Conservation (phyloP, 768 basidiomycete species). For the Hypsizygus marmoreus region DNA sequence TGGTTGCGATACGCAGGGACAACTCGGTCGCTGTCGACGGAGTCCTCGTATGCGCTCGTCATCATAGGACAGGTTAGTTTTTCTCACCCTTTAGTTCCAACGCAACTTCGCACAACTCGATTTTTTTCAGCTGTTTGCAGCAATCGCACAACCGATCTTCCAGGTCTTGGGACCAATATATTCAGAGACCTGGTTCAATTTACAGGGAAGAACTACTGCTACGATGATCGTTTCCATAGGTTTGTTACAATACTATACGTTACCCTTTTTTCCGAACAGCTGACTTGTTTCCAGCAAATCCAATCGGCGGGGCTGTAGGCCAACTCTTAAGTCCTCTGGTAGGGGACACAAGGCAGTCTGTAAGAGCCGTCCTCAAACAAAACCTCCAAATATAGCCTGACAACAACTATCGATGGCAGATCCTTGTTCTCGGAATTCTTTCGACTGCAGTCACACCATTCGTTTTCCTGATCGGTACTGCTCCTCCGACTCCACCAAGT, state of each 20-base stretch:
- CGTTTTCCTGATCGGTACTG: slow-evolving; percentile 56
- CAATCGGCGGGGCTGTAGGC: slow-evolving; percentile 71
- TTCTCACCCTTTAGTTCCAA: background rate
- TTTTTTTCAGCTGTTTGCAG: slow-evolving; percentile 53
- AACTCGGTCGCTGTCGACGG: slow-evolving; percentile 47
- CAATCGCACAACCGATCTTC: slow-evolving; percentile 69
- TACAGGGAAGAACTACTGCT: slow-evolving; percentile 75
- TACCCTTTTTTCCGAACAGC: too few species aligned
- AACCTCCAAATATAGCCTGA: background rate
- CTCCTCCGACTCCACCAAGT: slow-evolving; percentile 84
- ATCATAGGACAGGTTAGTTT: slow-evolving; percentile 68
- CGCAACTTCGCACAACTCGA: background rate
- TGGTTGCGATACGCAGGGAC: slow-evolving; percentile 84
- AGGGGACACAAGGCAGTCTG: slow-evolving; percentile 56
- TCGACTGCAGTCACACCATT: slow-evolving; percentile 62
- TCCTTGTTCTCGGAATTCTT: slow-evolving; percentile 72
- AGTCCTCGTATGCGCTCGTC: slow-evolving; percentile 63
- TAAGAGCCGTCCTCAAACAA: slow-evolving; percentile 31
- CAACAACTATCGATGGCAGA: slow-evolving; percentile 35
- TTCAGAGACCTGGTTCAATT: slow-evolving; percentile 83
- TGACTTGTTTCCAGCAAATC: slow-evolving; percentile 55
- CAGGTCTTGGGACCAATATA: slow-evolving; percentile 80
- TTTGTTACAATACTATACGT: too few species aligned
- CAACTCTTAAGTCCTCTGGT: slow-evolving; percentile 72
- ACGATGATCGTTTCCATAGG: slow-evolving; percentile 62